Evolutionary conservation across 164 flowering plant genomes (phyloP), one percentile per base, ranked within the genome.

Genomic region (Paratinospora sagittata): DNA sequence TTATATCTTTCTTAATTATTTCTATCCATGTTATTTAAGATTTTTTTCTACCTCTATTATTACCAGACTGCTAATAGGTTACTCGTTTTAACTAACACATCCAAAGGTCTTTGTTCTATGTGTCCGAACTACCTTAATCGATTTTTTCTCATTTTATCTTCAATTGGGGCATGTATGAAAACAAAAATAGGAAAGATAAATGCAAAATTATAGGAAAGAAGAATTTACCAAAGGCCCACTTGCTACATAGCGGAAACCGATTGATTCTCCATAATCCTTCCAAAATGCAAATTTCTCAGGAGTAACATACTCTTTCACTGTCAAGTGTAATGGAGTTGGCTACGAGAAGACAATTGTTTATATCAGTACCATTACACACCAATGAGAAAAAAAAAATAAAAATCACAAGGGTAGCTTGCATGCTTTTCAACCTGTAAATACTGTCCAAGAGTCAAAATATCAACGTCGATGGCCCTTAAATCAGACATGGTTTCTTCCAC

Each of bases 241-340:
- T 14, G 98, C 97, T 47, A 94, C 93, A 81, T 90, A 94, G 17
- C 93, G 90, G 71, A 94, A 94, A 70, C 98, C 97, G 6, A 92
- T 90, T 21, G 97, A 87, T 79, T 92, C 97, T 65, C 97, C 97
- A 73, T 88, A 91, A 30, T 90, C 91, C 78, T 90, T 93, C 98
- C 97, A 93, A 83, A 83, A 89, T 27, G 83, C 82, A 78, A 90
- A 93, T 76, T 93, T 93, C 78, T 91, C 96, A 9, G 96, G 98
- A 14, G 92, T 85, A 23, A 94, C 92, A 76, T 87, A 94, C 76
- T 92, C 98, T 81, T 94, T 94, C 16, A 94, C 95, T 4, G 96
- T 92, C 82, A 94, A 81, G 82, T 93, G 98, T 36, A 91, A 79
- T 64, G 98, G 98, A 68, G 98, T 93, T 63, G 98, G 97, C 96